Base-by-base conservation (phyloP, 345 rosid species). In the Populus nigra region DNA sequence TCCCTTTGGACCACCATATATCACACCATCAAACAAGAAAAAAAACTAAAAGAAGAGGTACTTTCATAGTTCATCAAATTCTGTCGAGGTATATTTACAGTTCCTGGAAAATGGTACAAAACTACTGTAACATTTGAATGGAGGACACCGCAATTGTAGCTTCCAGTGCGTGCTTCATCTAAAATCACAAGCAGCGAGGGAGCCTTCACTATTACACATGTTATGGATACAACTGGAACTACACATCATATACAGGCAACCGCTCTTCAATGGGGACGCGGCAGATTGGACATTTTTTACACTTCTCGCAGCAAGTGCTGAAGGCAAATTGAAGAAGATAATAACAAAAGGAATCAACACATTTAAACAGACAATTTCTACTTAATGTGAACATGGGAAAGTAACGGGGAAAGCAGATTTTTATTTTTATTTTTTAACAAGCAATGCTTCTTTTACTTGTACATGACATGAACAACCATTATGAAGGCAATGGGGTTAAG, bases 301-400 rank as follows among this genome's bases (percentile, higher is more conserved):
- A 91, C 86, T 90, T 94, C 79, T 94, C 93, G n/a, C 93, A 84
- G 87, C 98, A 94, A 1, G 92, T 89, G 41, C 97, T 93, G 91
- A 72, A 82, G 18, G 65, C 74, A 66, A 35, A 76, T 65, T 63
- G 12, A 36, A 16, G 45, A 23, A 68, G 57, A 10, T 39, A 61
- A 11, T 7, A 78, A 45, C 35, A 12, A 61, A 15, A 49, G 57
- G 43, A 53, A 69, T 49, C 23, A 49, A 11, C 23, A 67, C 36
- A 31, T 12, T 17, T 27, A 63, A 18, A 63, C 35, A 63, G 18
- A 11, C 4, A 43, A 43, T 43, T 11, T 43, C 47, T 43, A 43
- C 4, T 10, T 43, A 11, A 43, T 43, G 47, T 43, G 47, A 43
- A 43, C 15, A 11, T 11, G 47, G 47, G 47, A 43, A 43, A 43